Conservation (phyloP, 2,329 filamentous ascomycete genomes). For the Fusarium pseudonygamai region DNA sequence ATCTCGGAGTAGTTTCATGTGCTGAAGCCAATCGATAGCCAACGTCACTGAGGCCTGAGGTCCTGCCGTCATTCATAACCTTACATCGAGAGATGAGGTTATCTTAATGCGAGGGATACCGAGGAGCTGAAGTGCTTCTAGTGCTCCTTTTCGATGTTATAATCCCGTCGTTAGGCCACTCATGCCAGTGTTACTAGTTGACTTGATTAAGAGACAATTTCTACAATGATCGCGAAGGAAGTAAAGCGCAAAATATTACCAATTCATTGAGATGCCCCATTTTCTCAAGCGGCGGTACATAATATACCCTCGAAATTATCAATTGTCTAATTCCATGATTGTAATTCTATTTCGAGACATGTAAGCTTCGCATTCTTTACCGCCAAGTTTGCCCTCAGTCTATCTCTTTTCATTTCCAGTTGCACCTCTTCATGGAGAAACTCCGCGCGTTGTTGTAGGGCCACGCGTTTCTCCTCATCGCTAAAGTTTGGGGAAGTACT, state of each 20-base stretch:
- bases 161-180: not conserved
- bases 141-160: not conserved
- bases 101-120: rapidly evolving
- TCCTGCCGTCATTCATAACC: not conserved
- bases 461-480: rapidly evolving
- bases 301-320: rapidly evolving
- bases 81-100: rapidly evolving
- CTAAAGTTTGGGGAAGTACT: not conserved
- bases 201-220: not conserved
- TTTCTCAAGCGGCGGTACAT: rapidly evolving
- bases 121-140: not conserved
- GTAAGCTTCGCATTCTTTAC: not conserved
- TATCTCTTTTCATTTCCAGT: not conserved
- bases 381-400: too few relatives aligned
- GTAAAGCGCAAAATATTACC: rapidly evolving
- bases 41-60: not conserved
- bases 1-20: rapidly evolving
- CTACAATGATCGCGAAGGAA: rapidly evolving
- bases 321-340: not conserved
- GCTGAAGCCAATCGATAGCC: not conserved
- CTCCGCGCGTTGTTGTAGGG: not conserved
- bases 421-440: not conserved
- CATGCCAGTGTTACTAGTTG: not conserved
- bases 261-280: not conserved
- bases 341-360: not conserved